Conservation (phyloP, 2,329 filamentous ascomycete genomes). For the Lithohypha guttulata region DNA sequence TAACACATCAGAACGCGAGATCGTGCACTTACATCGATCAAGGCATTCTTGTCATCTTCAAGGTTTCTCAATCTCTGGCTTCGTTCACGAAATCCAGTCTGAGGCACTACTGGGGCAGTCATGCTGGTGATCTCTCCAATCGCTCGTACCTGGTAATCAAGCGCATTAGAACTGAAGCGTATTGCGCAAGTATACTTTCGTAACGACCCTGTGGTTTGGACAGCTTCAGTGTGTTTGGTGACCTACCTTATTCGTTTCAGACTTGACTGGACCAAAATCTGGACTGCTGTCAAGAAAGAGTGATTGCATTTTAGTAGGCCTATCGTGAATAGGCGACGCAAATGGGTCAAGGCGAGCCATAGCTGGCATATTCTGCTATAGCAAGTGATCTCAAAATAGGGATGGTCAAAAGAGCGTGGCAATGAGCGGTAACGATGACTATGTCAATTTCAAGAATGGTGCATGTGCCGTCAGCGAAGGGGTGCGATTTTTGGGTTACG, state of each 20-base stretch:
- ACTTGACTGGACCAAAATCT: conserved; percentile 18
- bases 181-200: too few species aligned
- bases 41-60: conserved; percentile 37
- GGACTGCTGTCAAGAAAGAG: conserved; percentile 22
- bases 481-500: too few species aligned
- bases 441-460: too few species aligned
- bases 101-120: neutral
- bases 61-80: conserved; percentile 34
- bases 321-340: conserved; percentile 2
- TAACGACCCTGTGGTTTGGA: too few species aligned
- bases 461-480: too few species aligned
- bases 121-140: conserved; percentile 14
- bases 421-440: too few species aligned
- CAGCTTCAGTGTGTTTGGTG: neutral
- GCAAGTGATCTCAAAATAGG: neutral
- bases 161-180: too few species aligned
- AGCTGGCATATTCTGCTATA: conserved; percentile 17
- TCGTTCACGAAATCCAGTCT: conserved; percentile 25
- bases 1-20: neutral
- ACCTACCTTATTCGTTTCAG: conserved; percentile 11
- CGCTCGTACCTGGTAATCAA: conserved; percentile 13
- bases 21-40: conserved; percentile 34
- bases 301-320: conserved; percentile 19
- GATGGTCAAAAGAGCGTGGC: too few species aligned
- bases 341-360: conserved; percentile 23